Evolutionary conservation across 352 stramenopile species (phyloP).

Genomic region (Phytopythium boreale): DNA sequence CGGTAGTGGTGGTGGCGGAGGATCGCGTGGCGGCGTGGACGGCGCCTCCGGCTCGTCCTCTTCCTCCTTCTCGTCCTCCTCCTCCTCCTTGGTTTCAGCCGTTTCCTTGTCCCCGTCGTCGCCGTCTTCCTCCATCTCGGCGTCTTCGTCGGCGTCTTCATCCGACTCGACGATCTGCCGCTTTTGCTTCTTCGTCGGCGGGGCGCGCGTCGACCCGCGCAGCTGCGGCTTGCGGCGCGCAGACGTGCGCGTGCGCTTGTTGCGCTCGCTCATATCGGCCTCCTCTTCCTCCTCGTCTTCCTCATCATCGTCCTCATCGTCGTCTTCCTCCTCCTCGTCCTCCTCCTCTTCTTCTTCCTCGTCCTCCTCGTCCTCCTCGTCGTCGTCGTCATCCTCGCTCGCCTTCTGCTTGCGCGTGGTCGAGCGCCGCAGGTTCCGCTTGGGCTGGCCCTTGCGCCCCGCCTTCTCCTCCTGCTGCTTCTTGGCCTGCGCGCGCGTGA

Average conservation of each 20-base stretch:
- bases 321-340: slow-evolving; percentile 15
- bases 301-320: slow-evolving; percentile 18
- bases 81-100: slow-evolving; percentile 15
- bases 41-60: slow-evolving; percentile 17
- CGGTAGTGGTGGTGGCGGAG: neutral
- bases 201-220: slow-evolving; percentile 15
- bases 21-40: neutral
- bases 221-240: slow-evolving; percentile 15
- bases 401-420: slow-evolving; percentile 16
- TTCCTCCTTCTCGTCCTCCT: slow-evolving; percentile 11
- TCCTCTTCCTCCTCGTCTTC: slow-evolving; percentile 25
- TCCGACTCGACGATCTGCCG: slow-evolving; percentile 35
- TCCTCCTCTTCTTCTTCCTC: slow-evolving; percentile 22
- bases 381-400: slow-evolving; percentile 36
- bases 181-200: slow-evolving; percentile 30
- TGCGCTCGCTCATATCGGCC: slow-evolving; percentile 24
- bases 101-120: neutral
- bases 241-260: slow-evolving; percentile 12
- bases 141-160: slow-evolving; percentile 27
- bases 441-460: slow-evolving; percentile 27
- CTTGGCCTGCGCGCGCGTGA: slow-evolving; percentile 32
- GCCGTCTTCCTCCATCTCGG: slow-evolving; percentile 21
- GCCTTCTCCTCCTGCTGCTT: slow-evolving; percentile 30
- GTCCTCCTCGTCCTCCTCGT: slow-evolving; percentile 33
- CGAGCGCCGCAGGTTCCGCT: slow-evolving; percentile 12